These are phyloP conservation scores for Ophiorrhiza pumila DNA, from an alignment of 257 asterid species.

Conservation along the genomic window DNA sequence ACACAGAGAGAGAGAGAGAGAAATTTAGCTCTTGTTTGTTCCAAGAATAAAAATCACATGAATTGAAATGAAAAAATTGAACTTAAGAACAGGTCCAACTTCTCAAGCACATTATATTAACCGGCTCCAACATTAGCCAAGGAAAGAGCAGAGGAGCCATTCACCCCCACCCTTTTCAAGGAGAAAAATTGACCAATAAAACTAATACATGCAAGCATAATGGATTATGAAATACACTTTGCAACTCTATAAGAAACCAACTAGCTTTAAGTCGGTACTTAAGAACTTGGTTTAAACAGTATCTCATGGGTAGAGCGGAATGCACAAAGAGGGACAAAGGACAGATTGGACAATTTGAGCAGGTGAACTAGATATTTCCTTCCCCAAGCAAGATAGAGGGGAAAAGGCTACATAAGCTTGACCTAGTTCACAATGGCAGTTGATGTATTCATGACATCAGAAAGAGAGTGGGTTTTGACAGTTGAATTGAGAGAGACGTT, in stretches of 20 bases:
- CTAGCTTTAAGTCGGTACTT: background rate
- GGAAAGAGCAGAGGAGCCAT: no score
- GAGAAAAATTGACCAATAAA: background rate
- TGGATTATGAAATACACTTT: background rate
- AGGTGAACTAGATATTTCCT: slow-evolving; percentile 4
- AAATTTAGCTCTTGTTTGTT: background rate
- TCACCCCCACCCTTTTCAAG: background rate
- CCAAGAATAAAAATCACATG: background rate
- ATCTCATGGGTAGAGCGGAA: background rate
- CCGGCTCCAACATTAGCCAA: background rate
- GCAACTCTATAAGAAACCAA: background rate
- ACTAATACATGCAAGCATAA: background rate
- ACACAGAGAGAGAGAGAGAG: background rate
- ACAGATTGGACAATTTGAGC: background rate
- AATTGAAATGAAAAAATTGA: background rate
- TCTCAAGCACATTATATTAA: background rate
- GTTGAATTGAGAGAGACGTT: background rate
- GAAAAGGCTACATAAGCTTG: background rate
- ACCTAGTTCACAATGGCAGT: background rate
- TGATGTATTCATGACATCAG: background rate
- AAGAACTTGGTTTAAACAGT: background rate
- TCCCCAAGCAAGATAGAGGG: background rate
- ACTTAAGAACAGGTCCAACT: background rate
- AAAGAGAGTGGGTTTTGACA: background rate
- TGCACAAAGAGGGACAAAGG: background rate